These are phyloP conservation scores for Botrytis galanthina DNA, from an alignment of 2,329 filamentous ascomycete species.

Conservation along the genomic window DNA sequence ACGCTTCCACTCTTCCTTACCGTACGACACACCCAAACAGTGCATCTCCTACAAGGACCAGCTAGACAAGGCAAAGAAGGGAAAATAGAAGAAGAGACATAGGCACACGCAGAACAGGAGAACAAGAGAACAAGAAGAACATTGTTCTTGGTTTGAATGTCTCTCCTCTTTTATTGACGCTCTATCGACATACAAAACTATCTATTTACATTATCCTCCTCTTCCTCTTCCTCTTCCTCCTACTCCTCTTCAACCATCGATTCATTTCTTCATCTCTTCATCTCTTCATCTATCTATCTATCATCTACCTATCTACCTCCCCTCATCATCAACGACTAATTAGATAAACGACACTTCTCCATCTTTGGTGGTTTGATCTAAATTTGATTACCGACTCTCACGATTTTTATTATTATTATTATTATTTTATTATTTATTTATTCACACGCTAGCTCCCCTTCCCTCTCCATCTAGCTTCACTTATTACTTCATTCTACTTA, in stretches of 20 bases:
- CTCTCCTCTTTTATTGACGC: not conserved
- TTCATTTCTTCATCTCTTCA: not conserved
- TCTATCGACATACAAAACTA: not conserved
- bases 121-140: constrained; percentile 2
- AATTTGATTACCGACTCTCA: not conserved
- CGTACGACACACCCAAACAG: not conserved
- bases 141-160: not conserved
- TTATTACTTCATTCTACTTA: not conserved
- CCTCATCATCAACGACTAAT: not conserved
- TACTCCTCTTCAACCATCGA: not conserved
- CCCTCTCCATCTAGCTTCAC: not conserved
- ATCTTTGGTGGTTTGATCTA: not conserved
- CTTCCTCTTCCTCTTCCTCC: not conserved
- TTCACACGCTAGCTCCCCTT: not conserved
- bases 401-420: not conserved
- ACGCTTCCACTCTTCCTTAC: constrained; percentile 8
- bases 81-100: not conserved
- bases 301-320: not conserved
- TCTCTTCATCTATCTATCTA: too few relatives aligned
- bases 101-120: not conserved
- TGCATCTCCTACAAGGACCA: not conserved
- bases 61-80: not conserved
- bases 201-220: not conserved
- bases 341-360: not conserved
- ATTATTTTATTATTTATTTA: not conserved